Evolutionary conservation across 2,329 filamentous ascomycete genomes (phyloP).

Genomic region (Neofusicoccum sp.): DNA sequence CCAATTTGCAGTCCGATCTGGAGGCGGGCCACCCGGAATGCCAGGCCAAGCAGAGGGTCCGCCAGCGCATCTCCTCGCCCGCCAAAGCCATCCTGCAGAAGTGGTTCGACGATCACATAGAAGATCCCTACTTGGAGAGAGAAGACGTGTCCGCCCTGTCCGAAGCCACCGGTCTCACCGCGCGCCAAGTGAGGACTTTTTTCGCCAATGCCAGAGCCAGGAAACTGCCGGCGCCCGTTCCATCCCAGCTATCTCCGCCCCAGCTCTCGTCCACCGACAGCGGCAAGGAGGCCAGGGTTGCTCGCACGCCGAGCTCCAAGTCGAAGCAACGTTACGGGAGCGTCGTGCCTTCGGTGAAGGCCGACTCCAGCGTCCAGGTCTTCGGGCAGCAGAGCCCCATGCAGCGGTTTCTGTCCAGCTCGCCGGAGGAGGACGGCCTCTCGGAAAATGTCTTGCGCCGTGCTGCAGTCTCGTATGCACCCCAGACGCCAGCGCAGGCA

Average conservation of each 20-base stretch:
- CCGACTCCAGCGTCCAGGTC: neutral
- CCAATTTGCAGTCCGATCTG: neutral
- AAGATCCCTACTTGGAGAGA: conserved; percentile 26
- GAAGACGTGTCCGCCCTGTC: conserved; percentile 22
- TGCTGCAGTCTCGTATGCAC: conserved; percentile 18
- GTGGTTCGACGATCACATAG: conserved; percentile 24
- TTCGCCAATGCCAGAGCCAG: conserved; percentile 28
- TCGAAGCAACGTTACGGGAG: neutral
- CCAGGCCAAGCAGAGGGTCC: neutral
- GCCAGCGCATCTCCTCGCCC: conserved; percentile 20
- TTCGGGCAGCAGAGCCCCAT: conserved; percentile 22
- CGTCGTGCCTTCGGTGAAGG: neutral
- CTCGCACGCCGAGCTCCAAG: neutral
- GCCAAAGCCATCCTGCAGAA: conserved; percentile 24
- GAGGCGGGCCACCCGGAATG: neutral
- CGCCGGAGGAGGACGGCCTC: conserved; percentile 26
- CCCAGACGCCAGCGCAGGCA: neutral
- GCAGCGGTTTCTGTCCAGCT: conserved; percentile 26
- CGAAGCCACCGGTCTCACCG: conserved; percentile 21
- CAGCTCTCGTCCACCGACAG: conserved; percentile 2
- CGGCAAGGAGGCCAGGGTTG: neutral
- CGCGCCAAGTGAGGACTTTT: conserved; percentile 25
- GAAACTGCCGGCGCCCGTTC: conserved; percentile 16
- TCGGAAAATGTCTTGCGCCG: conserved; percentile 22
- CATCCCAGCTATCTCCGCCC: neutral